Evolutionary conservation across 345 rosid genomes (phyloP).

Genomic region (Eucalyptus albens): DNA sequence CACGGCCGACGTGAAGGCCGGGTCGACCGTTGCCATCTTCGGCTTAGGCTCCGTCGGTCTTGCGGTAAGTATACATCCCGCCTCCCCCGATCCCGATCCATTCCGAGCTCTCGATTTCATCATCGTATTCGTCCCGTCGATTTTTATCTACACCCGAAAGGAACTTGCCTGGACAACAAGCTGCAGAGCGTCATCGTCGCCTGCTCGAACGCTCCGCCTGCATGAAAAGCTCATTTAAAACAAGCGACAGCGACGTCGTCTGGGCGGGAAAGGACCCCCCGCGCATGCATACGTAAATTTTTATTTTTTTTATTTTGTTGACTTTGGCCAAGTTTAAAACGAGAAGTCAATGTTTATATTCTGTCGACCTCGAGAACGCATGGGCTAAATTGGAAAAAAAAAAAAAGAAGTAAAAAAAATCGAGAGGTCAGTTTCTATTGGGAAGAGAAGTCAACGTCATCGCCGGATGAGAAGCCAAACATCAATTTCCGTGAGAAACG

Average conservation of each 20-base stretch:
- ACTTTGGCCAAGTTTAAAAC: neutral
- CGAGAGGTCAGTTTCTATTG: no score
- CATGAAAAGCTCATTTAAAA: neutral
- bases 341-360: no score
- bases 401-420: no score
- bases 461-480: no score
- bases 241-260: neutral
- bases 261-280: neutral
- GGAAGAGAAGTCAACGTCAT: no score
- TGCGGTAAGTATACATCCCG: conserved; percentile 22
- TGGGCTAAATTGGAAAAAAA: no score
- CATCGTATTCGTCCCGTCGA: neutral
- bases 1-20: conserved; percentile 36
- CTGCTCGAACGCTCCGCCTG: neutral
- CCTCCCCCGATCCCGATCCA: neutral
- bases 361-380: no score
- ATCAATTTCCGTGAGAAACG: no score
- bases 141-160: no score
- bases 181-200: neutral
- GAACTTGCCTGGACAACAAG: neutral
- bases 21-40: conserved; percentile 48
- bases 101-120: neutral
- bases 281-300: no score
- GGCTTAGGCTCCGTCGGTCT: conserved; percentile 60
- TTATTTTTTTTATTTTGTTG: neutral